Percentiles rank a stretch among this genome's conserved stretches.
phyloP scores from a whole-genome alignment of 192 early-diverging fungal species.

The Coemansia sp. region DNA sequence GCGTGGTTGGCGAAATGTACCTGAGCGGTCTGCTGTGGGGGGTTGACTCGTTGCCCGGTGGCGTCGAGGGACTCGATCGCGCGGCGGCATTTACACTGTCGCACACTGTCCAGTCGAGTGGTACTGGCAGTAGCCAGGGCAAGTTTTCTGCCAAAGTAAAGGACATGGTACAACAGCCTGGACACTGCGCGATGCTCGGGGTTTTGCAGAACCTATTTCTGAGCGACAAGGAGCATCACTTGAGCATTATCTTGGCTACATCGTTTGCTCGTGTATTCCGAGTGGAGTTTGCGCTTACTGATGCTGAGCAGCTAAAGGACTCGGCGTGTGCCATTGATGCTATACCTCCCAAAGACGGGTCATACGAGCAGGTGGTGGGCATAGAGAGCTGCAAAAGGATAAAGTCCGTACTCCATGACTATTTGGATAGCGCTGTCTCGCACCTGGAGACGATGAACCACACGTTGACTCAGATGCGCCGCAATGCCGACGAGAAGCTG shows the following conservation, averaged over 20 bases:
- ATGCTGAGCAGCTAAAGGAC: constrained; percentile 12
- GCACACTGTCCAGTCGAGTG: constrained; percentile 2
- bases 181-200: constrained; percentile 45
- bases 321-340: constrained; percentile 12
- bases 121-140: not conserved
- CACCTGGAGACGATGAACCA: constrained; percentile 49
- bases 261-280: constrained; percentile 37
- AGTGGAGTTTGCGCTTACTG: constrained; percentile 25
- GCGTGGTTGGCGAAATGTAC: constrained; percentile 81
- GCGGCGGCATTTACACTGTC: constrained; percentile 35
- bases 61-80: constrained; percentile 35
- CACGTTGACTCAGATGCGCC: constrained; percentile 71
- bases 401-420: constrained; percentile 30
- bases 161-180: constrained; percentile 50
- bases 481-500: constrained; percentile 74
- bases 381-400: constrained; percentile 29
- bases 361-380: constrained; percentile 19
- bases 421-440: constrained; percentile 39
- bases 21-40: constrained; percentile 70
- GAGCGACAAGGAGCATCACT: constrained; percentile 47
- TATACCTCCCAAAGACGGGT: not conserved
- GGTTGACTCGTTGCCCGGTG: constrained; percentile 36
- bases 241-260: constrained; percentile 37
- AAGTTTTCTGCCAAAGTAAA: constrained; percentile 33
- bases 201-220: constrained; percentile 47